phyloP scores from a whole-genome alignment of 768 basidiomycete genomes.

The Gymnopilus junonius region DNA sequence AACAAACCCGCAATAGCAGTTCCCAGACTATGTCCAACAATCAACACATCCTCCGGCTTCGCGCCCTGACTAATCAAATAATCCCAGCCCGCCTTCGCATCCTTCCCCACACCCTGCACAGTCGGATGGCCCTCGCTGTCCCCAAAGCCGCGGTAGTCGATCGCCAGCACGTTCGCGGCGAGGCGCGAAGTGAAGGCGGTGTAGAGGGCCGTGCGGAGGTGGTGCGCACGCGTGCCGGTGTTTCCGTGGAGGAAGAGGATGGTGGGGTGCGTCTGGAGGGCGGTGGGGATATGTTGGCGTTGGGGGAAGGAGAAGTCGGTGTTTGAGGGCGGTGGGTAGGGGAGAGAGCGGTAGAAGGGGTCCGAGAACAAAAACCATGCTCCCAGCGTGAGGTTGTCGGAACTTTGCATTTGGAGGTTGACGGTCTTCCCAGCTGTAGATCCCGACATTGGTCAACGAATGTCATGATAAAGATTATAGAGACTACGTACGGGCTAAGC shows the following conservation, averaged over 20 bases:
- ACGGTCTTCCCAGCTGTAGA: conserved; percentile 61
- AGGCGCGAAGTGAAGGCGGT: conserved; percentile 52
- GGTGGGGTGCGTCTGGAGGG: conserved; percentile 49
- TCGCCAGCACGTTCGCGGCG: conserved; percentile 61
- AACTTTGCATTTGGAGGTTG: conserved; percentile 60
- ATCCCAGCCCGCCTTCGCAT: conserved; percentile 69
- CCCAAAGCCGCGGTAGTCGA: conserved; percentile 80
- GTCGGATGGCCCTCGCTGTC: conserved; percentile 70
- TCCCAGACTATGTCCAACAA: conserved; percentile 79
- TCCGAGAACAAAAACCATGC: conserved; percentile 70
- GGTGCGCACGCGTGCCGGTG: conserved; percentile 62
- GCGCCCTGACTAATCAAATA: conserved; percentile 61
- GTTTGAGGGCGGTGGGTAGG: conserved; percentile 35
- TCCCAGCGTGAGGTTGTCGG: conserved; percentile 67
- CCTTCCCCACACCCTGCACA: conserved; percentile 58
- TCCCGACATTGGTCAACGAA: background rate
- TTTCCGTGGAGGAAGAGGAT: conserved; percentile 79
- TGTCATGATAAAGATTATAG: background rate
- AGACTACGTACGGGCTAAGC: conserved; percentile 41
- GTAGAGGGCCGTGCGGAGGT: conserved; percentile 57
- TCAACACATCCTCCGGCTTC: conserved; percentile 50
- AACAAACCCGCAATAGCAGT: conserved; percentile 65
- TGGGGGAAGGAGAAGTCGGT: conserved; percentile 36
- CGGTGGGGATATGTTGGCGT: conserved; percentile 29
- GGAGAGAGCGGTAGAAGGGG: conserved; percentile 44